Conservation (phyloP, 331 rosid genomes). For the Saraca asoca region DNA sequence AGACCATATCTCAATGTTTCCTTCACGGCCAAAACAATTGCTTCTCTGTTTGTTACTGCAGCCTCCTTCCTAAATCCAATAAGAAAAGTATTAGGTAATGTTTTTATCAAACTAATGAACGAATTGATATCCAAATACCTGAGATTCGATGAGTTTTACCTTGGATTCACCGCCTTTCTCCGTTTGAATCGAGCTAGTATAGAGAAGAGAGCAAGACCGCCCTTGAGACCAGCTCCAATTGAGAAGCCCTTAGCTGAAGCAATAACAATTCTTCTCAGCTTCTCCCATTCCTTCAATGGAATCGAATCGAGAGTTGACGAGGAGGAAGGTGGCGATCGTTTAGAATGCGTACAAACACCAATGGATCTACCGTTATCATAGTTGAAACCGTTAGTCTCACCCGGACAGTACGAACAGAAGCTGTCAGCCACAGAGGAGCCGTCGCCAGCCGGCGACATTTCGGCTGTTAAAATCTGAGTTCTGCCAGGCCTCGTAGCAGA, state of each 20-base stretch:
- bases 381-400: conserved; percentile 34
- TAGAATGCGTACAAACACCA: conserved; percentile 43
- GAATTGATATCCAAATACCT: background rate
- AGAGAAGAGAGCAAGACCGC: conserved; percentile 91
- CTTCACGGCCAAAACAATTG: conserved; percentile 65
- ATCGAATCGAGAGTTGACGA: conserved; percentile 24
- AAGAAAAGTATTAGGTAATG: background rate
- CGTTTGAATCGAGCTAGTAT: conserved; percentile 70
- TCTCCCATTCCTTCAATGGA: conserved; percentile 60
- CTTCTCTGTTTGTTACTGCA: conserved; percentile 61
- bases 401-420: conserved; percentile 30
- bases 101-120: background rate
- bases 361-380: conserved; percentile 27
- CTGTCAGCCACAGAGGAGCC: conserved; percentile 28
- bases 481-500: background rate
- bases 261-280: conserved; percentile 58
- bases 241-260: conserved; percentile 87
- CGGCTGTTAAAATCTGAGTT: background rate
- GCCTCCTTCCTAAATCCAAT: conserved; percentile 53
- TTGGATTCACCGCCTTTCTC: conserved; percentile 51
- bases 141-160: conserved; percentile 40
- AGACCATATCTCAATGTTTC: conserved; percentile 92
- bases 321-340: conserved; percentile 38
- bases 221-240: conserved; percentile 91
- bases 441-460: conserved; percentile 53